Evolutionary conservation across 2,329 filamentous ascomycete species (phyloP).

Genomic region (Diaporthe ilicicola): DNA sequence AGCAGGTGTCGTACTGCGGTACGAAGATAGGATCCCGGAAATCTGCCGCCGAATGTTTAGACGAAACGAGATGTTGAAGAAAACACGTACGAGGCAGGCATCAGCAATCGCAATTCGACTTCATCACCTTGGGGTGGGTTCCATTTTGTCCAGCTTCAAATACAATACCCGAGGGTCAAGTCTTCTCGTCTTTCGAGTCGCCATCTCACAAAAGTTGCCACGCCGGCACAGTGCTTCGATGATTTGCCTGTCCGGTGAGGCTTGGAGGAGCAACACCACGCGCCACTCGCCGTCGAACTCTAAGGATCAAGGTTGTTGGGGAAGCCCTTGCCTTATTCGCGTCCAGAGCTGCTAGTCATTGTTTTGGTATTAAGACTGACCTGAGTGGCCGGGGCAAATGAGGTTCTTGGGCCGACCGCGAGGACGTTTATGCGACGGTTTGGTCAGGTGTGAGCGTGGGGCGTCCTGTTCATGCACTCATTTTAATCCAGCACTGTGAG

Average conservation of each 20-base stretch:
- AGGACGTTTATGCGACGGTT: slow-evolving; percentile 24
- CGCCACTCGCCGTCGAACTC: neutral
- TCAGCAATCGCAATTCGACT: slow-evolving; percentile 6
- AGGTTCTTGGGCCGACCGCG: slow-evolving; percentile 3
- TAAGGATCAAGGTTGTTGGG: slow-evolving; percentile 22
- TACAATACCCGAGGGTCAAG: neutral
- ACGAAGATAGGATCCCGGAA: slow-evolving; percentile 14
- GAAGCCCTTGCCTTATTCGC: slow-evolving; percentile 12
- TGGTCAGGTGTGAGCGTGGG: slow-evolving; percentile 21
- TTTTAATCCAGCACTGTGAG: slow-evolving; percentile 3
- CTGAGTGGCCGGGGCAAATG: slow-evolving; percentile 23
- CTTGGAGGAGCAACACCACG: neutral
- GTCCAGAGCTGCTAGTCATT: slow-evolving; percentile 16
- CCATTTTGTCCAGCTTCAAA: slow-evolving; percentile 10
- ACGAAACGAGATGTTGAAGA: slow-evolving; percentile 30
- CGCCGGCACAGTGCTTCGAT: slow-evolving; percentile 7
- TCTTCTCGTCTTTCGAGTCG: neutral
- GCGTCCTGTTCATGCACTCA: slow-evolving; percentile 27
- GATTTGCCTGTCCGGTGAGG: neutral
- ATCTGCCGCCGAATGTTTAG: slow-evolving; percentile 17
- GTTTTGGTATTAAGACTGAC: slow-evolving; percentile 14
- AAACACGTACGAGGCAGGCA: slow-evolving; percentile 8
- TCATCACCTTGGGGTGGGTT: slow-evolving; percentile 4
- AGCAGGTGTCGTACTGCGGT: slow-evolving; percentile 4
- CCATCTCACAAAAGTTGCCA: slow-evolving; percentile 11